Evolutionary conservation across 2,329 filamentous ascomycete genomes (phyloP), one percentile per base, ranked within the genome.

Genomic region (Cladosporium halotolerans): DNA sequence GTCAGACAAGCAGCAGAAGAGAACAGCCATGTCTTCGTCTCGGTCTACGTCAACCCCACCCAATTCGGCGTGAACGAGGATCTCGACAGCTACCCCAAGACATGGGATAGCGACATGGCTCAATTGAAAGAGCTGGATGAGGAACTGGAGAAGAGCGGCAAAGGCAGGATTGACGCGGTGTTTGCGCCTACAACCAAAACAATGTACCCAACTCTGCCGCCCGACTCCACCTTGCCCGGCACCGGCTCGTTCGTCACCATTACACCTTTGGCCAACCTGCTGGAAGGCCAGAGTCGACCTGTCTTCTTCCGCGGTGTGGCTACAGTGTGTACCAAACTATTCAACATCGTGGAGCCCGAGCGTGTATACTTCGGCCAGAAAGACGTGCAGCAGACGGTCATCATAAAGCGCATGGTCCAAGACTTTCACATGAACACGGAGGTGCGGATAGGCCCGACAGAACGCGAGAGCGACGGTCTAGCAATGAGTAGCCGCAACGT

Each of bases 271-370:
- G 84, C 84, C 6, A 83, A 83, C 60, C 77, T 91, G 23, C 79
- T 97, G 3, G 93, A 99, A 73, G 93, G 93, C 13, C 80, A 81
- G 4, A 89, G 85, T 43, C 78, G 93, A 13, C 93, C 93, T 2
- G 95, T 95, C 41, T 99, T 99, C 72, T 99, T 99, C 73, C 81
- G 93, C 45, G 93, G 93, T 38, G 93, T 99, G 33, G 91, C 93
- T 16, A 99, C 93, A 1, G 86, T 99, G 2, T 96, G 91, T 74
- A 93, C 92, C 81, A 99, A 95, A 72, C 73, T 95, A 11, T 92
- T 95, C 73, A 91, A 91, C 65, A 88, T 90, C 52, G 84, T 89
- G 43, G 78, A 82, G 59, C 86, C 89, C 3, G 85, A 91, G 53
- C 80, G 80, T 42, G 88, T 89, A 4, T 93, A 96, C 73, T 96